Evolutionary conservation across 371 early-diverging fungal species (phyloP).

Genomic region (Mortierella sp.): DNA sequence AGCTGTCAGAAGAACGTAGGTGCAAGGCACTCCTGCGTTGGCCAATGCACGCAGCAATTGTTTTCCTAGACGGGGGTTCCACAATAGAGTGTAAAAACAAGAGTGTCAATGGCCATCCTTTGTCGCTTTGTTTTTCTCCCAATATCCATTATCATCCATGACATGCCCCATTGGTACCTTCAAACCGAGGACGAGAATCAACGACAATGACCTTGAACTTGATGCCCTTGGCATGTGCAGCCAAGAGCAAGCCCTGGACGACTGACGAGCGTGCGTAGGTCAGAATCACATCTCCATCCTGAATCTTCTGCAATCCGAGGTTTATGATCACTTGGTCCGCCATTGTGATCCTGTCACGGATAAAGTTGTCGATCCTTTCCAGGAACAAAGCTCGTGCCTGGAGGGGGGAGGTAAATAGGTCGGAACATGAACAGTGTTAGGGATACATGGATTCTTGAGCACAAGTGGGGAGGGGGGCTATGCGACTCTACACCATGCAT

Average conservation of each 20-base stretch:
- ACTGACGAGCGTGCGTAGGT: constrained; percentile 91
- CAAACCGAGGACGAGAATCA: constrained; percentile 91
- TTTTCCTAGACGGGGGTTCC: constrained; percentile 57
- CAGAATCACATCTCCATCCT: constrained; percentile 94
- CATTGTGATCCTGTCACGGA: constrained; percentile 88
- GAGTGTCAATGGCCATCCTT: too few relatives aligned
- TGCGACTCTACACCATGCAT: too few relatives aligned
- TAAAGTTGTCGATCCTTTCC: constrained; percentile 86
- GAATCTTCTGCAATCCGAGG: constrained; percentile 87
- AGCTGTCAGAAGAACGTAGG: constrained; percentile 75
- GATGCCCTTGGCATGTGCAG: constrained; percentile 80
- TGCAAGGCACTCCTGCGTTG: constrained; percentile 79
- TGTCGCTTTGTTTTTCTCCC: too few relatives aligned
- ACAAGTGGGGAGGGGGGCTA: background rate
- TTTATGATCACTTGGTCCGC: constrained; percentile 86
- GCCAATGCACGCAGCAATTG: constrained; percentile 72
- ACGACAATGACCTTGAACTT: constrained; percentile 93
- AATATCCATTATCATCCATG: background rate
- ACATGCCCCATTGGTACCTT: constrained; percentile 64
- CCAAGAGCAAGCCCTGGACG: constrained; percentile 80
- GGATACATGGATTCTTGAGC: too few relatives aligned
- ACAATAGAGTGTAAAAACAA: too few relatives aligned
- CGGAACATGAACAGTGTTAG: too few relatives aligned
- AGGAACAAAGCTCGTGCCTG: constrained; percentile 62
- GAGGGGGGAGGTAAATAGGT: too few relatives aligned